Evolutionary conservation across 139 green algal species (phyloP).

Genomic region (Volvox africanus): DNA sequence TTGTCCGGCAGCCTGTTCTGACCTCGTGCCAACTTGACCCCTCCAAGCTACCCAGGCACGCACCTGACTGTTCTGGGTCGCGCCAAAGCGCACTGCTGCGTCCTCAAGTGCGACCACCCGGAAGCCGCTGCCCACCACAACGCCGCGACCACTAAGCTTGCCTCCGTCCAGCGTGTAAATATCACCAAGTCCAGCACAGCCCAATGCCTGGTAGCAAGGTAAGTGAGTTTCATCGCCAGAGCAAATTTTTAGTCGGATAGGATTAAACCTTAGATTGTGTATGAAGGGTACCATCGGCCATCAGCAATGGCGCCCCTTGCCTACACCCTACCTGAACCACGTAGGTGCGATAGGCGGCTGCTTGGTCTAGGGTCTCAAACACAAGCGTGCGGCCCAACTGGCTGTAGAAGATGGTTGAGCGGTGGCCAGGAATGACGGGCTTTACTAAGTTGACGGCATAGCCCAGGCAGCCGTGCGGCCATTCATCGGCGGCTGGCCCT

Average conservation of each 20-base stretch:
- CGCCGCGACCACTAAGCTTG: slow-evolving; percentile 69
- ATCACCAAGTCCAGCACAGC: slow-evolving; percentile 49
- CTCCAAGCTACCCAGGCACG: neutral
- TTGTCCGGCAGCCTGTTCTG: no score
- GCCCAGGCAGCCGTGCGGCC: slow-evolving; percentile 78
- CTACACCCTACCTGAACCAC: slow-evolving; percentile 52
- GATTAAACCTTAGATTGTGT: no score
- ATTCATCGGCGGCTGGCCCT: slow-evolving; percentile 53
- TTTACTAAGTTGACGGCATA: slow-evolving; percentile 82
- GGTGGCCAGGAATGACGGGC: slow-evolving; percentile 57
- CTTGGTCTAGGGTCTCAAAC: slow-evolving; percentile 76
- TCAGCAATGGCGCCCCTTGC: no score
- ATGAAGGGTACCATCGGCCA: no score
- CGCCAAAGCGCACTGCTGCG: slow-evolving; percentile 63
- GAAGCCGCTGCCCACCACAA: slow-evolving; percentile 71
- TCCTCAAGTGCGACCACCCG: slow-evolving; percentile 57
- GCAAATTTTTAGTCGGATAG: no score
- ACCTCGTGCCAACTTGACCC: no score
- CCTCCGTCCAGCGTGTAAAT: slow-evolving; percentile 74
- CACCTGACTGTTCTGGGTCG: neutral
- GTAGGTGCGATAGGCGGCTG: slow-evolving; percentile 68
- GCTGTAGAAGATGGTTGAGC: slow-evolving; percentile 62
- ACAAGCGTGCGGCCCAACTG: slow-evolving; percentile 64
- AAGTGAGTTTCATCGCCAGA: no score
- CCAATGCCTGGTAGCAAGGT: slow-evolving; percentile 46